Evolutionary conservation across 1,139 yeast genomes (phyloP), one percentile per base, ranked within the genome.

Genomic region (Waltiozyma solani): DNA sequence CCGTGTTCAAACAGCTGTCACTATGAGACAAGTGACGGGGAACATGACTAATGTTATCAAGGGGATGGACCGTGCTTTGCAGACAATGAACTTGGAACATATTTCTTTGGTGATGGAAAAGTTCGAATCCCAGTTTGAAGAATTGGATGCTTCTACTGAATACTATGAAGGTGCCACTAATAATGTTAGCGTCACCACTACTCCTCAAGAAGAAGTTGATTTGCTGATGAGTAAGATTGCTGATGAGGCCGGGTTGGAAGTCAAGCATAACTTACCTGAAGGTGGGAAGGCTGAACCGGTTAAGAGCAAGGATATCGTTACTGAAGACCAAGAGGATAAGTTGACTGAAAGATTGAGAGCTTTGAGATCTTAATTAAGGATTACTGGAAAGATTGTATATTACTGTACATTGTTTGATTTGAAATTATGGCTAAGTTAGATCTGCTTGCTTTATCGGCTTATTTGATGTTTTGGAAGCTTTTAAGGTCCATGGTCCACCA

Each of bases 151-250:
- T 9, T 76, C 93, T 30, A 81, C 97, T 0, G 84, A 87, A 49
- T 93, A 91, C 57, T 91, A 91, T 59, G 97, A 93, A 57, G 74
- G 78, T 36, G 91, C 94, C 40, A 87, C 97, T 7, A 80, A 81
- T 44, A 84, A 79, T 44, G 87, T 94, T 35, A 86, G 84, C 53
- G 96, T 96, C 0, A 71, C 84, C 45, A 73, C 82, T 22, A 85
- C 94, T 5, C 98, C 97, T 11, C 96, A 87, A 56, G 98, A 91
- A 43, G 95, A 89, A 50, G 98, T 93, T 24, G 97, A 91, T 58
- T 74, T 82, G 44, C 67, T 93, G 54, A 75, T 93, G 84, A 87
- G 72, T 54, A 89, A 85, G 60, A 91, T 93, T 26, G 98, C 98
- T 0, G 99, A 93, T 57, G 98, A 91, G 58, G 96, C 96, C 1